Percentiles rank a stretch among this genome's conserved stretches.
These are phyloP conservation scores for Crithidia acanthocephali DNA, from an alignment of 208 protist genomes.

Conservation along the genomic window DNA sequence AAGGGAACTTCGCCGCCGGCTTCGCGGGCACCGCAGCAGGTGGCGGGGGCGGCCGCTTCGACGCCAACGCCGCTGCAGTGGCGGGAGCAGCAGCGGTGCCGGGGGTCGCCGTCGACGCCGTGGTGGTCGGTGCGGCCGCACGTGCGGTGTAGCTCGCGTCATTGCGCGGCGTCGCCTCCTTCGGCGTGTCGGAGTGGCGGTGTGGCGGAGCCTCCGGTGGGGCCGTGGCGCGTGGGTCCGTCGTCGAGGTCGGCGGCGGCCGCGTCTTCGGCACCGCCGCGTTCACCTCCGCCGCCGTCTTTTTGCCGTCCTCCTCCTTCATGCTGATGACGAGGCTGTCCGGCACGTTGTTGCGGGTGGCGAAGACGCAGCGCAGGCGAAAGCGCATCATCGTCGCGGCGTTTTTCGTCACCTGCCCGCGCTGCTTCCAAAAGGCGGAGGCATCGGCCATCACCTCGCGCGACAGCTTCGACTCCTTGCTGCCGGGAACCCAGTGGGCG, in stretches of 20 bases:
- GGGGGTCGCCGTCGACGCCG: background rate
- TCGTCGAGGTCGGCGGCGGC: conserved; percentile 34
- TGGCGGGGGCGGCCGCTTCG: background rate
- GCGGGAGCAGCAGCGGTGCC: background rate
- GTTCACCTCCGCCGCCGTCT: conserved; percentile 6
- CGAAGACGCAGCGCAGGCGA: conserved; percentile 60
- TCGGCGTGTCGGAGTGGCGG: conserved; percentile 21
- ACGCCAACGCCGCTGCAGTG: background rate
- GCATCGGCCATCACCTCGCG: conserved; percentile 41
- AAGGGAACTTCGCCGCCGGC: background rate
- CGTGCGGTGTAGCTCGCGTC: background rate
- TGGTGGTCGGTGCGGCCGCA: background rate
- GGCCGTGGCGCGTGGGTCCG: conserved; percentile 28
- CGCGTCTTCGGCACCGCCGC: conserved; percentile 30
- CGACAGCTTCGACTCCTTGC: conserved; percentile 18
- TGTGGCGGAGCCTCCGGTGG: conserved; percentile 36
- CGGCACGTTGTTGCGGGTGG: conserved; percentile 42
- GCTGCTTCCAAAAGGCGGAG: conserved; percentile 63
- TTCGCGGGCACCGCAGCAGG: too few relatives aligned
- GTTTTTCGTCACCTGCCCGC: conserved; percentile 43
- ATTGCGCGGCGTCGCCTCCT: conserved; percentile 8
- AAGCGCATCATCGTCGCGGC: conserved; percentile 29
- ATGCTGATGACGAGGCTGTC: conserved; percentile 54
- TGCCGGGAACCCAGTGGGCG: conserved; percentile 19
- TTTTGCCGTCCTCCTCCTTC: conserved; percentile 29